These are phyloP conservation scores for Plasmodium billcollinsi DNA, from an alignment of 169 alveolate genomes.

Conservation along the genomic window DNA sequence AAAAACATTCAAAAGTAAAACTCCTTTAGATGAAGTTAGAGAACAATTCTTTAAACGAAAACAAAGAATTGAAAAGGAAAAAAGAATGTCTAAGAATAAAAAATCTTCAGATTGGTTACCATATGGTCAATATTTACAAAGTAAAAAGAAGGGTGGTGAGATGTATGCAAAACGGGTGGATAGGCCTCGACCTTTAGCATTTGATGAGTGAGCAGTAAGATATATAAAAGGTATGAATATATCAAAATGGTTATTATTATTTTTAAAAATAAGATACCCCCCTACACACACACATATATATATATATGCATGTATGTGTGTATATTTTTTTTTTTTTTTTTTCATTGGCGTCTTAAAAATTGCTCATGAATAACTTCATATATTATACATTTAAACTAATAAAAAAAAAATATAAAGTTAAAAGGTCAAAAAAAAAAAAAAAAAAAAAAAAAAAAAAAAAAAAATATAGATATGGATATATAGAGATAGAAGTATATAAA, in stretches of 20 bases:
- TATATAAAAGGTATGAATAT: background rate
- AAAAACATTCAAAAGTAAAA: constrained; percentile 32
- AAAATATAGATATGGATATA: too few relatives aligned
- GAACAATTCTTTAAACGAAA: constrained; percentile 71
- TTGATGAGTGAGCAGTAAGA: constrained; percentile 5
- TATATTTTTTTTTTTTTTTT: too few relatives aligned
- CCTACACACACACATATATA: too few relatives aligned
- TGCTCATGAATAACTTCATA: too few relatives aligned
- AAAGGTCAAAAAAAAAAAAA: too few relatives aligned
- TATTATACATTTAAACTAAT: too few relatives aligned
- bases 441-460: too few relatives aligned
- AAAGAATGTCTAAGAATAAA: constrained; percentile 49
- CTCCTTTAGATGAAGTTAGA: constrained; percentile 70
- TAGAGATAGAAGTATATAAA: too few relatives aligned
- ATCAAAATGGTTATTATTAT: background rate
- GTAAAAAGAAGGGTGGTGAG: constrained; percentile 86
- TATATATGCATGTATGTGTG: background rate
- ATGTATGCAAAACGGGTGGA: constrained; percentile 79
- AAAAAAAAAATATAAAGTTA: too few relatives aligned
- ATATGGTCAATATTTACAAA: constrained; percentile 78
- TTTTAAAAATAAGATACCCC: background rate
- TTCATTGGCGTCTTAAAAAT: too few relatives aligned
- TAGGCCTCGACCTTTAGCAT: constrained; percentile 72
- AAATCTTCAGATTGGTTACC: constrained; percentile 81
- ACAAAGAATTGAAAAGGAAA: constrained; percentile 46